These are phyloP conservation scores for Globisporangium iwayamae DNA, from an alignment of 352 stramenopile species.

Conservation along the genomic window DNA sequence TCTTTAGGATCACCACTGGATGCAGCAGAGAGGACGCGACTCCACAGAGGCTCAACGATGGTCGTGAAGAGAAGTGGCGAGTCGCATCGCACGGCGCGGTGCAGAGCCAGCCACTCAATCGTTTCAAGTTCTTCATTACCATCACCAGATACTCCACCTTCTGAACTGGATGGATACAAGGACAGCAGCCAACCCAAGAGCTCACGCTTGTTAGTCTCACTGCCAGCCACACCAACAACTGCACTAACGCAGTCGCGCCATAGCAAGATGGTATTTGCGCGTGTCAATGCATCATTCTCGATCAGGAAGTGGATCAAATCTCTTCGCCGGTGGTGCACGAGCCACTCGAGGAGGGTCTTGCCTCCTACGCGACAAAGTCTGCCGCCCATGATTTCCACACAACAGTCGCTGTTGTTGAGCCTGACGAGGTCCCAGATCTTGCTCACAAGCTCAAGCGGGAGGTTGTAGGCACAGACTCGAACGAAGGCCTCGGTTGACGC, in stretches of 20 bases:
- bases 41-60: constrained; percentile 8
- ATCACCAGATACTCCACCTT: not conserved
- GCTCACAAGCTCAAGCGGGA: constrained; percentile 17
- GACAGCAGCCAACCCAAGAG: constrained; percentile 4
- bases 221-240: not conserved
- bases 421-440: constrained; percentile 3
- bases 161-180: not conserved
- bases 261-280: not conserved
- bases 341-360: constrained; percentile 29
- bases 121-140: not conserved
- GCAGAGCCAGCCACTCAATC: constrained; percentile 7
- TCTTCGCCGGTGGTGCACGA: constrained; percentile 18
- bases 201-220: not conserved
- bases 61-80: constrained; percentile 2
- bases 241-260: constrained; percentile 5
- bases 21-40: not conserved
- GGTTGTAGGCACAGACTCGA: constrained; percentile 27
- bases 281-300: not conserved
- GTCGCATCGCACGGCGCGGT: constrained; percentile 11
- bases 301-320: constrained; percentile 24
- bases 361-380: constrained; percentile 19
- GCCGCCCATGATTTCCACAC: not conserved
- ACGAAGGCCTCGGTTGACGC: constrained; percentile 20
- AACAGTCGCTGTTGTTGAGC: not conserved
- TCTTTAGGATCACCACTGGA: not conserved